phyloP scores from a whole-genome alignment of 495 filamentous ascomycete species.

The Penicillium arizonense region DNA sequence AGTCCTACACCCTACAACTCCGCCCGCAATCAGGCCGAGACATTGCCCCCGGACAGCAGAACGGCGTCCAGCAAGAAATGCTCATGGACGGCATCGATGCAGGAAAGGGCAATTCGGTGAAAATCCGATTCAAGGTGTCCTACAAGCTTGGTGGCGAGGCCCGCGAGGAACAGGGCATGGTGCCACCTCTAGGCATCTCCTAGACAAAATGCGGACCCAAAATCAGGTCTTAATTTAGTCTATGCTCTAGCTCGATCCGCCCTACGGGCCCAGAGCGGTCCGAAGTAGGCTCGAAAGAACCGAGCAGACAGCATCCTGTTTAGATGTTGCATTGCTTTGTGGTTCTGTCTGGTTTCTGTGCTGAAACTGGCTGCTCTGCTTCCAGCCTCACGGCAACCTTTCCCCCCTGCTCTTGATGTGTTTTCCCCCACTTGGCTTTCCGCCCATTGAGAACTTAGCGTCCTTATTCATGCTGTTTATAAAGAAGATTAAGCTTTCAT shows the following conservation, averaged over 20 bases:
- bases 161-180: conserved; percentile 83
- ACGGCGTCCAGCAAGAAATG: conserved; percentile 82
- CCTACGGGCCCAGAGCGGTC: not conserved
- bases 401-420: not conserved
- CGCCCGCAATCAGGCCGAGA: conserved; percentile 78
- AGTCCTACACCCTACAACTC: conserved; percentile 75
- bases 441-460: conserved; percentile 23
- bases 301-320: not conserved
- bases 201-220: conserved; percentile 18
- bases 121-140: conserved; percentile 82
- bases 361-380: not conserved
- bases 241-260: not conserved
- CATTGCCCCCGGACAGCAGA: conserved; percentile 68
- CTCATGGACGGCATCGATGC: conserved; percentile 67
- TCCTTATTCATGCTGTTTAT: conserved; percentile 21
- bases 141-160: conserved; percentile 68
- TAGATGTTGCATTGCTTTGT: not conserved
- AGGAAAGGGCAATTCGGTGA: conserved; percentile 72
- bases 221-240: not conserved
- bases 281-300: not conserved
- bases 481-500: conserved; percentile 11
- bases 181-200: conserved; percentile 77
- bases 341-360: not conserved
- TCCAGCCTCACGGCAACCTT: not conserved
- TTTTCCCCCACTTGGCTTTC: conserved; percentile 1